Evolutionary conservation across 2,329 filamentous ascomycete species (phyloP).

Genomic region (Pseudopyricularia cyperi): DNA sequence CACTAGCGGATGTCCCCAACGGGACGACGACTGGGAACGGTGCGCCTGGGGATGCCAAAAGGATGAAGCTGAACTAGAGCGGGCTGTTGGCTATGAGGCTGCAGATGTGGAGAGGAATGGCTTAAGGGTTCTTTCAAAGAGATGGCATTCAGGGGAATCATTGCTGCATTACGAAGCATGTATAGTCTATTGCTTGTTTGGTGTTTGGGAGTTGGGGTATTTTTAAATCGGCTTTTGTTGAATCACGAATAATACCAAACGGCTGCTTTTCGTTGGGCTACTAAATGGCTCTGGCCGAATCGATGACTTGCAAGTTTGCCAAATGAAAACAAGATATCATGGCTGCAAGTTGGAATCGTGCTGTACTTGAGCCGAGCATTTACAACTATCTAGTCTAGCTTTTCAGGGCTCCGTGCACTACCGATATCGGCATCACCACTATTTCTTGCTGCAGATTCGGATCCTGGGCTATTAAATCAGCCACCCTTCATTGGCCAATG

Average conservation of each 20-base stretch:
- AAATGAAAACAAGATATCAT: neutral
- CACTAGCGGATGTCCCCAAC: constrained; percentile 40
- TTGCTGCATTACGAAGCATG: neutral
- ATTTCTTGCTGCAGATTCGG: too few relatives aligned
- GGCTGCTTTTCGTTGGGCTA: neutral
- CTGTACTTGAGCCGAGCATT: neutral
- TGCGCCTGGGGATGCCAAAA: constrained; percentile 32
- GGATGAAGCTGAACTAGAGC: constrained; percentile 28
- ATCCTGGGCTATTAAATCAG: neutral
- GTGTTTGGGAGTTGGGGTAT: neutral
- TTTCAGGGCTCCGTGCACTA: neutral
- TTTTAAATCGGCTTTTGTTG: neutral
- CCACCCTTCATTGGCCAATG: neutral
- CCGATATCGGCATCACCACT: neutral
- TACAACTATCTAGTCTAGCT: neutral
- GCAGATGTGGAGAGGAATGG: neutral
- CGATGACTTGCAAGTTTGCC: neutral
- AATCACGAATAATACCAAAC: neutral
- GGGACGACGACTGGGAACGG: constrained; percentile 10
- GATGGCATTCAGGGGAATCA: neutral
- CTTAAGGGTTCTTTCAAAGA: neutral
- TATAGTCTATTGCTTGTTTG: neutral
- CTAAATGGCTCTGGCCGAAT: neutral
- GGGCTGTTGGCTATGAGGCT: too few relatives aligned
- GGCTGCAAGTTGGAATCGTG: too few relatives aligned